phyloP scores from a whole-genome alignment of 192 early-diverging fungal species.

The Coemansia sp. region DNA sequence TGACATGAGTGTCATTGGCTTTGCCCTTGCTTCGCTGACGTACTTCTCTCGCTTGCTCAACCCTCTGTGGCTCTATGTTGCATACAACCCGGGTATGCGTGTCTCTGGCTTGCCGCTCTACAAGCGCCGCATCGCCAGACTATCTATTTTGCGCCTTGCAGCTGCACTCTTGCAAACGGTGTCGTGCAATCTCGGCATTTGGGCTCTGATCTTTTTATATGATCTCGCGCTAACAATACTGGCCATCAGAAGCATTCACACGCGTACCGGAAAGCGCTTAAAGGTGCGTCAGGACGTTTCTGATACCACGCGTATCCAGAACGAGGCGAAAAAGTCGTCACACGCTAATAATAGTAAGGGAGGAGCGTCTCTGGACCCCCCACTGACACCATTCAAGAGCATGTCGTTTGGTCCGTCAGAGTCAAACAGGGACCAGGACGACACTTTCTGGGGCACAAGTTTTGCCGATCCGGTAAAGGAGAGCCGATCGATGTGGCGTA shows the following conservation, averaged over 20 bases:
- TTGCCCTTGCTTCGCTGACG: conserved; percentile 17
- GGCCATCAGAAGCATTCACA: conserved; percentile 11
- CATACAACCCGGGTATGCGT: conserved; percentile 30
- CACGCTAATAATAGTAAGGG: no score
- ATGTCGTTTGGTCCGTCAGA: conserved; percentile 45
- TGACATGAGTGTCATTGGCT: neutral
- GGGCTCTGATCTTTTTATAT: conserved; percentile 1
- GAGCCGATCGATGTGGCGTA: conserved; percentile 1
- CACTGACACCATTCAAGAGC: conserved; percentile 26
- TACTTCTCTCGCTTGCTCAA: conserved; percentile 30
- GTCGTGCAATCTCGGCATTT: neutral
- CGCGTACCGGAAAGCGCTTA: conserved; percentile 15
- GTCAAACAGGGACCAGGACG: conserved; percentile 45
- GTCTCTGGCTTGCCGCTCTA: conserved; percentile 32
- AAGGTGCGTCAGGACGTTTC: conserved; percentile 9
- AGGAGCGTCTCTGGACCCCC: neutral
- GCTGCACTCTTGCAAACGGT: conserved; percentile 11
- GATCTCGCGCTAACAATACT: conserved; percentile 29
- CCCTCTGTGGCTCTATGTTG: conserved; percentile 42
- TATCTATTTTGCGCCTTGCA: conserved; percentile 17
- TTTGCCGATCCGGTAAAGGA: neutral
- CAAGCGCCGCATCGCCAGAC: conserved; percentile 12
- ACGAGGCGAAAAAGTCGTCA: no score
- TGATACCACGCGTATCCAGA: no score
- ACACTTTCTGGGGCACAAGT: conserved; percentile 14